A percentile compares a stretch with the other conserved stretches of the same genome.
These are phyloP conservation scores for Linum lewisii DNA, from an alignment of 345 rosid species.

Conservation along the genomic window DNA sequence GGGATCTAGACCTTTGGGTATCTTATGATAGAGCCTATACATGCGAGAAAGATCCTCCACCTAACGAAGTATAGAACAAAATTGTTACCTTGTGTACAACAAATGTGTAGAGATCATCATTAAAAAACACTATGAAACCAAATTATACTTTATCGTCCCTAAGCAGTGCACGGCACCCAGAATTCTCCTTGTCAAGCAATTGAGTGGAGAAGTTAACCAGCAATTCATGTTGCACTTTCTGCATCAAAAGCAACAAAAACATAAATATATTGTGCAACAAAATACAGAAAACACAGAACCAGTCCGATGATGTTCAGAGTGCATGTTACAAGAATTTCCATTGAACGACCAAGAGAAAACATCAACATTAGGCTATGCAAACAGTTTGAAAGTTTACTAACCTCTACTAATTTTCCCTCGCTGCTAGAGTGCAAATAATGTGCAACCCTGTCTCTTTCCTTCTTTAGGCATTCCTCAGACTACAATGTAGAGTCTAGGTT, in stretches of 20 bases:
- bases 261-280: background rate
- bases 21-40: slow-evolving; percentile 78
- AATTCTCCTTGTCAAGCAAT: slow-evolving; percentile 80
- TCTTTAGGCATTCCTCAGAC: slow-evolving; percentile 91
- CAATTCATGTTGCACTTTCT: slow-evolving; percentile 91
- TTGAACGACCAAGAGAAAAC: background rate
- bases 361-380: background rate
- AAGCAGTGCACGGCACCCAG: slow-evolving; percentile 84
- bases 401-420: slow-evolving; percentile 89
- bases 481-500: slow-evolving; percentile 18
- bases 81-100: background rate
- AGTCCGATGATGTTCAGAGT: no score
- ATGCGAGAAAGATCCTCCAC: slow-evolving; percentile 93
- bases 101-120: background rate
- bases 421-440: slow-evolving; percentile 84
- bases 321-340: no score
- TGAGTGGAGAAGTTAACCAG: slow-evolving; percentile 53
- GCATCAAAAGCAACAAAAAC: slow-evolving; percentile 14
- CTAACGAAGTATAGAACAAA: slow-evolving; percentile 30
- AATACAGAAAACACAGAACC: no score
- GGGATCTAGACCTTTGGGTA: slow-evolving; percentile 68
- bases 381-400: slow-evolving; percentile 23
- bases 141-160: slow-evolving; percentile 72
- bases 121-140: background rate
- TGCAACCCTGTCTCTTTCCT: slow-evolving; percentile 84